Evolutionary conservation across 257 asterid species (phyloP).

Genomic region (Solanum tarapatanum): DNA sequence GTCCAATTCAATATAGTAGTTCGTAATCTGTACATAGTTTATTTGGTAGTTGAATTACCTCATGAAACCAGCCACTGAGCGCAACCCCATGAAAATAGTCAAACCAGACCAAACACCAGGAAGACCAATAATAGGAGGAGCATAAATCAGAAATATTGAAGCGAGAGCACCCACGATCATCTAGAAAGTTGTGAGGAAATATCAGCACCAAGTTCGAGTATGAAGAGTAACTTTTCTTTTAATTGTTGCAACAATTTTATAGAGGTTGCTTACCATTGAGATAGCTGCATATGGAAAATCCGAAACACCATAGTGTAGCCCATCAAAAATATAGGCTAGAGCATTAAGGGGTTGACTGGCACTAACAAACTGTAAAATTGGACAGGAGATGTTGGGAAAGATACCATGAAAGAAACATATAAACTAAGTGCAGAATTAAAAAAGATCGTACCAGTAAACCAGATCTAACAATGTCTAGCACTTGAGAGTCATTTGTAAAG

Average conservation of each 20-base stretch:
- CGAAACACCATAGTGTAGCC: constrained; percentile 37
- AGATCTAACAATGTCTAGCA: constrained; percentile 20
- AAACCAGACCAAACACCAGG: constrained; percentile 35
- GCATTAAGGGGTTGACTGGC: constrained; percentile 39
- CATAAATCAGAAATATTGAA: constrained; percentile 28
- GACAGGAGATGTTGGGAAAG: not conserved
- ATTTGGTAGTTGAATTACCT: constrained; percentile 12
- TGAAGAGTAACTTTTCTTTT: not conserved
- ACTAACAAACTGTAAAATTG: constrained; percentile 27
- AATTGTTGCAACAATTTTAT: not conserved
- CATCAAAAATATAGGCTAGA: constrained; percentile 34
- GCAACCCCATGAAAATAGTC: constrained; percentile 33
- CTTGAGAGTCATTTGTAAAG: constrained; percentile 32
- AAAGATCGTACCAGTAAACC: constrained; percentile 20
- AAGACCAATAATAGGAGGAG: constrained; percentile 26
- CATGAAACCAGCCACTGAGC: constrained; percentile 22
- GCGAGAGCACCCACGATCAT: constrained; percentile 33
- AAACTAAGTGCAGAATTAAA: not conserved
- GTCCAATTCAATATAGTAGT: not conserved
- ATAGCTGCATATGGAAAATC: constrained; percentile 31
- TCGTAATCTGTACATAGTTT: not conserved
- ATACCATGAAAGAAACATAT: not conserved
- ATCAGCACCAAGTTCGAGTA: not conserved
- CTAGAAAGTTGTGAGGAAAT: constrained; percentile 4
- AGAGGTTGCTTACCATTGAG: constrained; percentile 24